These are phyloP conservation scores for Geotrichum europaeum DNA, from an alignment of 1,139 yeast species.

Conservation along the genomic window DNA sequence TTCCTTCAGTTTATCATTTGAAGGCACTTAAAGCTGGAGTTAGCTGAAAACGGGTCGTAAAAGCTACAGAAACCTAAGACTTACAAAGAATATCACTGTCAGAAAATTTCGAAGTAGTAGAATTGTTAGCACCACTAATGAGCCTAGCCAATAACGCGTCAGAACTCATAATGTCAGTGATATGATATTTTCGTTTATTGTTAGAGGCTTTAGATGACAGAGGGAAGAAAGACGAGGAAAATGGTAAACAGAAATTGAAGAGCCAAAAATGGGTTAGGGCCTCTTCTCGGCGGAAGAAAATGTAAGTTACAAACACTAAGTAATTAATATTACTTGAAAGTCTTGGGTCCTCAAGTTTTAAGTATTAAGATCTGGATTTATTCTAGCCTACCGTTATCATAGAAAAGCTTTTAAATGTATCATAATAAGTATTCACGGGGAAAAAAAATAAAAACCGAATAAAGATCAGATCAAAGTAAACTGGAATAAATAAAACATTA, in stretches of 20 bases:
- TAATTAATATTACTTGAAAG: background rate
- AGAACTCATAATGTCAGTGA: constrained; percentile 10
- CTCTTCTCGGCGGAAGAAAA: too few relatives aligned
- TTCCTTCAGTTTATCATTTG: constrained; percentile 28
- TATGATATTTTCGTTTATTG: background rate
- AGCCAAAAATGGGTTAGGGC: background rate
- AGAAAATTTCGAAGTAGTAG: constrained; percentile 4
- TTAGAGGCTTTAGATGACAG: background rate
- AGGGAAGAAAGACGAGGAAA: background rate
- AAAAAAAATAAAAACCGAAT: background rate
- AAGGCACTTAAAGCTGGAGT: constrained; percentile 10
- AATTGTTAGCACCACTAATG: constrained; percentile 2
- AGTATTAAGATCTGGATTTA: background rate
- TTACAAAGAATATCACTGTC: constrained; percentile 13
- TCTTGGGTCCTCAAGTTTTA: background rate
- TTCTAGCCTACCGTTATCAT: background rate
- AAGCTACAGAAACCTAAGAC: background rate
- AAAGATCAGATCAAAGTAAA: background rate
- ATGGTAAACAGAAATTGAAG: background rate
- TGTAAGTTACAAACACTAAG: background rate
- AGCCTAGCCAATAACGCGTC: constrained; percentile 18
- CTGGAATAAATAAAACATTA: background rate
- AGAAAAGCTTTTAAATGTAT: background rate
- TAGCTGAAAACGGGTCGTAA: background rate
- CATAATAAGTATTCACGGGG: background rate